Evolutionary conservation across 2,329 filamentous ascomycete species (phyloP).

Genomic region (Fusarium domesticum): DNA sequence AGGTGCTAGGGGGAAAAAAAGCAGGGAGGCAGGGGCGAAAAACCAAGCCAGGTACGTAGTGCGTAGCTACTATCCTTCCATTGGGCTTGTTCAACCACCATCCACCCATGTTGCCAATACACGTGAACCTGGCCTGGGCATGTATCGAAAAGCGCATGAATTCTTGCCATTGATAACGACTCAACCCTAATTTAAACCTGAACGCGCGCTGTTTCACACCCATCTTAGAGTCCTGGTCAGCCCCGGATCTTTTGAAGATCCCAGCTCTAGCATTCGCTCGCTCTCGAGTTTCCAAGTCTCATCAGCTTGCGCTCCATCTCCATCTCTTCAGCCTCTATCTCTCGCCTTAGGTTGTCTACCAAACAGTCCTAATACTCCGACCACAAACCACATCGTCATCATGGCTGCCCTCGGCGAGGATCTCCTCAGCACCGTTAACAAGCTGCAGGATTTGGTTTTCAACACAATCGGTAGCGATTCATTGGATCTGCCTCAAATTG

Average conservation of each 20-base stretch:
- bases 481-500: conserved; percentile 95
- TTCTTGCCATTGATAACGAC: conserved; percentile 29
- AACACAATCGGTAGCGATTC: conserved; percentile 99
- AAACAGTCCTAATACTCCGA: background rate
- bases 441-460: conserved; percentile 97
- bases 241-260: conserved; percentile 22
- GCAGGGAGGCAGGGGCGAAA: background rate
- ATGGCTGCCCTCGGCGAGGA: conserved; percentile 98
- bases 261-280: conserved; percentile 8
- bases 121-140: background rate
- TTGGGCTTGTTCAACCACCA: background rate
- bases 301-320: conserved; percentile 11
- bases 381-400: conserved; percentile 29
- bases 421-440: conserved; percentile 92
- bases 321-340: conserved; percentile 6
- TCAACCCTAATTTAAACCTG: background rate
- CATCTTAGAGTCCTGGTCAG: conserved; percentile 16
- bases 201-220: conserved; percentile 27
- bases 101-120: background rate
- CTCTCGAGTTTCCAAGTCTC: conserved; percentile 11
- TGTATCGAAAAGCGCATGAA: conserved; percentile 24
- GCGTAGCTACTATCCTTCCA: background rate
- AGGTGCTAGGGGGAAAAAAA: no score
- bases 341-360: conserved; percentile 1
- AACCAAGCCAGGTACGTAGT: background rate